Base-by-base conservation (phyloP, 441 rosid genomes). In the Adansonia gregorii region DNA sequence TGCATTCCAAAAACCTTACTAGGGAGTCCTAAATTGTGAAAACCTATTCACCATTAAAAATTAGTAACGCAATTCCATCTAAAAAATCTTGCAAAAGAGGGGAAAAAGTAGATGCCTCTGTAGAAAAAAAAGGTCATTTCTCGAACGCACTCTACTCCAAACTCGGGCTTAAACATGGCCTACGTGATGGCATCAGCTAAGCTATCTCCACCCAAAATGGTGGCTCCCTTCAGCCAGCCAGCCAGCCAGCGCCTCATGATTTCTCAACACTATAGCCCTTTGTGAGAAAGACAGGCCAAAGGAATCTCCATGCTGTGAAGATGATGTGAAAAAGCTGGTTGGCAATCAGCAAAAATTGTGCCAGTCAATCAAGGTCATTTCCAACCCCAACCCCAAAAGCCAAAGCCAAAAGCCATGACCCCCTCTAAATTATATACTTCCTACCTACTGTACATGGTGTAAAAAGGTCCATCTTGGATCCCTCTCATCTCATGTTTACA, bases 121-220 rank as follows among this genome's bases (percentile, higher is more conserved):
- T 75, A 84, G 35, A 31, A 31, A 31, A 31, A 31, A 31, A 90
- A 87, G 87, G 91, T 78, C 79, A 81, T 79, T 31, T 79, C 84
- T 75, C 80, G 89, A 88, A 86, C 78, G 81, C 81, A 83, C 81
- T 74, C 84, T 87, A 45, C 80, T 72, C 83, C 88, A 8, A 85
- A 80, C 86, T 76, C 39, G 83, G 56, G 72, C 7, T 20, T 5
- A 67, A 46, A 20, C 55, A 67, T 4, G 39, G 56, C 27, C 72
- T 67, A 31, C 35, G 35, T 31, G 35, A 31, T 12, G 45, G 77
- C 80, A 78, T 81, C 80, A 72, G 74, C 61, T 86, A 82, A 31
- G 35, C 35, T 87, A 87, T 85, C 87, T 63, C 82, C 72, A 75
- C 74, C 80, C 35, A 12, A 20, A 51, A 78, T 82, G 87, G 89